Base-by-base conservation (phyloP, 495 filamentous ascomycete genomes). In the Podospora didyma region DNA sequence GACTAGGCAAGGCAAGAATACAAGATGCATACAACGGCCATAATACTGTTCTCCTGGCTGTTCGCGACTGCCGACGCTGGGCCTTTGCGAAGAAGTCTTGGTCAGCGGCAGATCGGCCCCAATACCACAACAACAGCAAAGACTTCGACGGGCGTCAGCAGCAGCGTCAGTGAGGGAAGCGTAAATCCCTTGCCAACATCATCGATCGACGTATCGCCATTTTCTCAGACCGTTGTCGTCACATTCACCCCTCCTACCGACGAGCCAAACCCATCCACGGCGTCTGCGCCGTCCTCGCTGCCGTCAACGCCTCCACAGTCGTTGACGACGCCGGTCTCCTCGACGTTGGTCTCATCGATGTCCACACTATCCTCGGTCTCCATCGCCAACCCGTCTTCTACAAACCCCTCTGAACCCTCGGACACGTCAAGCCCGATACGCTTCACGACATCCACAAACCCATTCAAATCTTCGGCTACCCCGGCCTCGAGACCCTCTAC, bases 61-160 rank as follows among this genome's bases (percentile, higher is more conserved):
- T 34, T 60, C 19, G 51, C 57, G 7, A 48, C 56, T 28, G 54
- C 51, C 11, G 61, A 70, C 59, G 67, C 67, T 22, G 67, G 65
- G 20, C 67, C 67, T 59, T 53, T 70, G 21, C 46, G 57, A 21
- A 21, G 19, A 9, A 22, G 26, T 31, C 26, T 53, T 21, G 50
- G 16, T 44, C 45, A 28, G 31, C 46, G 62, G 37, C 49, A 62
- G 35, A 19, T 22, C 20, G 34, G 34, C 34, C 22, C 19, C 7
- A 53, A 48, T 7, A 54, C 28, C 14, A 41, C 46, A 1, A 54
- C 54, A 26, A 52, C n/a, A n/a, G n/a, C n/a, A n/a, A n/a, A n/a
- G n/a, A n/a, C 42, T 51, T 10, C 42, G 21, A 10, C 44, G 12
- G 39, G 10, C 0, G n/a, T 31, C 26, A 42, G 39, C 39, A 42